Evolutionary conservation across 495 filamentous ascomycete genomes (phyloP).

Genomic region (Penicillium odoratum): DNA sequence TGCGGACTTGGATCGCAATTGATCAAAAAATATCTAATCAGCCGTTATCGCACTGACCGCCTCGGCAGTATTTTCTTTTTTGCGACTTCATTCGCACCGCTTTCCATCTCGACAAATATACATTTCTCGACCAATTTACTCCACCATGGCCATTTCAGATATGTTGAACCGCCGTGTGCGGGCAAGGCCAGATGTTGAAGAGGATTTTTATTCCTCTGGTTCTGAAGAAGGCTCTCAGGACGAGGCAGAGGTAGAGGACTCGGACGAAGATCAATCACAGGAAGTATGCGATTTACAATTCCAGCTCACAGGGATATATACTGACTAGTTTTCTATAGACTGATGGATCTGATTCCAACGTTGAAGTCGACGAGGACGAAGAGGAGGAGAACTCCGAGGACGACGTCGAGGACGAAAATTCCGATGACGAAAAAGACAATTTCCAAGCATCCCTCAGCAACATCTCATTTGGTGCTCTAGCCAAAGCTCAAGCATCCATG

Average conservation of each 20-base stretch:
- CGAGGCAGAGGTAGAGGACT: slow-evolving; percentile 34
- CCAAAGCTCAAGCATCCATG: slow-evolving; percentile 76
- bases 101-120: slow-evolving; percentile 4
- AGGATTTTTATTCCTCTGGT: slow-evolving; percentile 40
- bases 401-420: slow-evolving; percentile 9
- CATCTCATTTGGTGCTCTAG: slow-evolving; percentile 85
- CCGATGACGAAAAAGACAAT: slow-evolving; percentile 36
- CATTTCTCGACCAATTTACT: background rate
- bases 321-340: background rate
- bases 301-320: background rate
- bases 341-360: background rate
- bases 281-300: slow-evolving; percentile 19
- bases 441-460: slow-evolving; percentile 41
- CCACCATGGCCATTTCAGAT: slow-evolving; percentile 46
- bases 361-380: slow-evolving; percentile 1
- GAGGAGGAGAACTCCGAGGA: background rate
- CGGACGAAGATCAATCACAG: slow-evolving; percentile 32
- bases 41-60: slow-evolving; percentile 29
- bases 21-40: slow-evolving; percentile 28
- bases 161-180: slow-evolving; percentile 60
- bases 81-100: background rate
- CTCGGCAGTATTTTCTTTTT: slow-evolving; percentile 31
- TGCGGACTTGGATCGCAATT: slow-evolving; percentile 4
- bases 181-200: slow-evolving; percentile 56
- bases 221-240: slow-evolving; percentile 31